A percentile compares a stretch with the other conserved stretches of the same genome.
Conservation (phyloP, 306 rosid species). For the Gillenia trifoliata region DNA sequence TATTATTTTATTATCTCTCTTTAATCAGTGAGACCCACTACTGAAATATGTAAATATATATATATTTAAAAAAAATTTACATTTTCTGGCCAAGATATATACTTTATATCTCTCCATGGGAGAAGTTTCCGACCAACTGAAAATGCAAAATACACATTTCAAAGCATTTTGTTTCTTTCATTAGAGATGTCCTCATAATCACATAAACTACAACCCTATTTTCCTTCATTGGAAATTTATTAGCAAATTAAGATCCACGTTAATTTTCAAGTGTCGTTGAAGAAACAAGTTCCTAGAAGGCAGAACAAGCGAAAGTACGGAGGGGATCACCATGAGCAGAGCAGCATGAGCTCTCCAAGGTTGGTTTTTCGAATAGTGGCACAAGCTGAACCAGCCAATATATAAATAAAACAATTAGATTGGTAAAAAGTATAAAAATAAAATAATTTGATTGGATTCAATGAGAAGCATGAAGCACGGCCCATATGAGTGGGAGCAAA, state of each 20-base stretch:
- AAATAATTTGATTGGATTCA: neutral
- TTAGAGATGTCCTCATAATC: no score
- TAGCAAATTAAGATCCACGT: neutral
- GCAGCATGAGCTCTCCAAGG: neutral
- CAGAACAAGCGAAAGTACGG: neutral
- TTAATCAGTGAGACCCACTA: no score
- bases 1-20: no score
- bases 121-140: no score
- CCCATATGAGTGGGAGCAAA: neutral
- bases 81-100: no score
- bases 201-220: neutral
- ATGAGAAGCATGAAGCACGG: slow-evolving; percentile 5
- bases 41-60: no score
- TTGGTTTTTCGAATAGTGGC: neutral
- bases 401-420: neutral
- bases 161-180: no score
- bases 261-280: neutral
- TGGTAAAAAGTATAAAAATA: no score
- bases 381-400: neutral
- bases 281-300: neutral
- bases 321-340: neutral
- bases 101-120: no score
- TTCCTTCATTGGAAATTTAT: neutral
- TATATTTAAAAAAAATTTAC: no score
- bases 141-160: no score